phyloP scores from a whole-genome alignment of 495 filamentous ascomycete genomes.

The Diplogelasinospora grovesii region DNA sequence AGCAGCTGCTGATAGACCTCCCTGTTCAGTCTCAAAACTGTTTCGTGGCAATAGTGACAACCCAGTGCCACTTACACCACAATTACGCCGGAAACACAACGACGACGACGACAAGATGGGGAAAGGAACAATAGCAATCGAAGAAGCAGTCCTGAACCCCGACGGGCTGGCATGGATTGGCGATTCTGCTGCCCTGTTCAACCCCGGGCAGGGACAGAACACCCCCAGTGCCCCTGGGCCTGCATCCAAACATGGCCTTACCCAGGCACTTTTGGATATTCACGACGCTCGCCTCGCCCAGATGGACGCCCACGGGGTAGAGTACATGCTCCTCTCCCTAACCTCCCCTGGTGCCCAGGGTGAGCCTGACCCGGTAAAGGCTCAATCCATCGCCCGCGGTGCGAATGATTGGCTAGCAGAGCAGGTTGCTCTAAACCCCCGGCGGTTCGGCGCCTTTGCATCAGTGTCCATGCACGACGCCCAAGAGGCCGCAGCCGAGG shows the following conservation, averaged over 20 bases:
- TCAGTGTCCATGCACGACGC: conserved; percentile 36
- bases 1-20: too few species aligned
- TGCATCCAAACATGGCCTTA: conserved; percentile 10
- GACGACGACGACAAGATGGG: too few species aligned
- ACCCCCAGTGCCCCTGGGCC: conserved; percentile 5
- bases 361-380: conserved; percentile 33
- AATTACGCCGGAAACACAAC: too few species aligned
- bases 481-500: conserved; percentile 47
- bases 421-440: conserved; percentile 42
- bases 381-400: conserved; percentile 31
- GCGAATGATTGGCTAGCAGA: conserved; percentile 55
- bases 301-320: conserved; percentile 54
- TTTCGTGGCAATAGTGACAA: too few species aligned
- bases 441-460: conserved; percentile 53
- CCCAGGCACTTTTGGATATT: conserved; percentile 30
- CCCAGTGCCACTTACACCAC: too few species aligned
- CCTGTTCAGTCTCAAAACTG: too few species aligned
- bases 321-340: conserved; percentile 53
- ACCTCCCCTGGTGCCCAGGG: conserved; percentile 53
- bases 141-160: conserved; percentile 49
- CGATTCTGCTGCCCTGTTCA: conserved; percentile 22
- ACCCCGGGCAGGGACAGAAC: conserved; percentile 12
- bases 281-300: conserved; percentile 42
- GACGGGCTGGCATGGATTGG: conserved; percentile 23
- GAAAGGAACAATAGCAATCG: conserved; percentile 53